Evolutionary conservation across 1,284 basidiomycete genomes (phyloP).

Genomic region (Binderoboletus segoi): DNA sequence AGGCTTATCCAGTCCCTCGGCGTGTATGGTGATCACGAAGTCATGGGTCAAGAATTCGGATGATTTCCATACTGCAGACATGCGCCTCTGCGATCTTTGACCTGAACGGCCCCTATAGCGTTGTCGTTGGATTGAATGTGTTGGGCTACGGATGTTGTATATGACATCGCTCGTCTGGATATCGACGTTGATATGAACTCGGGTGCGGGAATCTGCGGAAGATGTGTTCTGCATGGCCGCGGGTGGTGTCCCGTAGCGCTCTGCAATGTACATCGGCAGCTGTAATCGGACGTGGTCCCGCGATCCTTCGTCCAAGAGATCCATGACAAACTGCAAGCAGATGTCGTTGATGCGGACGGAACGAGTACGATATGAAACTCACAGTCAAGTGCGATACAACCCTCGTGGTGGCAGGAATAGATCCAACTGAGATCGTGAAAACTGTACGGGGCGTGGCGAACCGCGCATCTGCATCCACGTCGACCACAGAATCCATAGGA

Average conservation of each 20-base stretch:
- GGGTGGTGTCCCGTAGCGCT: conserved; percentile 53
- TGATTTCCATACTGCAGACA: conserved; percentile 42
- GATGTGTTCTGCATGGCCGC: conserved; percentile 37
- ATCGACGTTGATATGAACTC: conserved; percentile 44
- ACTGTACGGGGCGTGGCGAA: conserved; percentile 41
- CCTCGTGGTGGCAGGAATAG: conserved; percentile 44
- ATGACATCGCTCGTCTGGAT: conserved; percentile 51
- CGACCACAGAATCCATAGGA: background rate
- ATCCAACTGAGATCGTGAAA: conserved; percentile 59
- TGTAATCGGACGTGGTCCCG: conserved; percentile 51
- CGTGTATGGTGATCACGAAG: conserved; percentile 49
- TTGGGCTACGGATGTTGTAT: conserved; percentile 41
- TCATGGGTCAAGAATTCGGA: conserved; percentile 44
- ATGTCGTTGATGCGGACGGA: background rate
- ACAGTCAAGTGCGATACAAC: conserved; percentile 49
- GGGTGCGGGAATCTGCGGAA: conserved; percentile 34
- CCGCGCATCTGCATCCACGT: background rate
- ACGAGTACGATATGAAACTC: conserved; percentile 13
- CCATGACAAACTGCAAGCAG: conserved; percentile 36
- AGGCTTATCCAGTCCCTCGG: conserved; percentile 49
- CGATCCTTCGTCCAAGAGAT: conserved; percentile 50
- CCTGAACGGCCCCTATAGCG: conserved; percentile 38
- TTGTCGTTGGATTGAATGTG: conserved; percentile 39
- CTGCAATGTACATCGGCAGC: conserved; percentile 50
- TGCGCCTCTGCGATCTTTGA: conserved; percentile 42